These are phyloP conservation scores for Exophiala oligosperma DNA, from an alignment of 2,329 filamentous ascomycete species.

Conservation along the genomic window DNA sequence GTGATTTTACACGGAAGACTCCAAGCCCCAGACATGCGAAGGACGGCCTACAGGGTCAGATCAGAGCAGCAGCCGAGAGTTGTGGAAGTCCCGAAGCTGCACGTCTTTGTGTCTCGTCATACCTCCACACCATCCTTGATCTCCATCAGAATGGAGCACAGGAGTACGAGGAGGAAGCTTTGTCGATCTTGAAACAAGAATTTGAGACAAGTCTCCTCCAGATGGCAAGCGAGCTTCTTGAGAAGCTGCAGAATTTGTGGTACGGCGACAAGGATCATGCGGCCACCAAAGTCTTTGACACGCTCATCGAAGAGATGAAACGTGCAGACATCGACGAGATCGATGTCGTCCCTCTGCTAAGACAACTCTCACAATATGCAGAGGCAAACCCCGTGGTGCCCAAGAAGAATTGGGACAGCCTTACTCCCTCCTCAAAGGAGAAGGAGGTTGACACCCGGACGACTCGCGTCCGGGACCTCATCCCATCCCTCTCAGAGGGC, in stretches of 20 bases:
- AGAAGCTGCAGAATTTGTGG: conserved; percentile 14
- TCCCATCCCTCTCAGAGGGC: neutral
- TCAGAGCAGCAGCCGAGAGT: too few species aligned
- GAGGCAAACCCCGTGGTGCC: neutral
- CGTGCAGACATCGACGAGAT: neutral
- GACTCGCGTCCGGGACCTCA: neutral
- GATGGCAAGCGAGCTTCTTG: conserved; percentile 3
- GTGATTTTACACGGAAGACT: too few species aligned
- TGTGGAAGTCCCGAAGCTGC: neutral
- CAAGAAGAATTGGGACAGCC: neutral
- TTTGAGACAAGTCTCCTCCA: conserved; percentile 1
- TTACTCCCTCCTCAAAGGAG: neutral
- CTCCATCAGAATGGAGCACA: neutral
- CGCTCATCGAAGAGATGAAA: conserved; percentile 5
- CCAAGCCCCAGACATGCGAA: too few species aligned
- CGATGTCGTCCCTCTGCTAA: conserved; percentile 9
- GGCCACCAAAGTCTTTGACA: conserved; percentile 2
- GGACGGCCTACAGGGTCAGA: too few species aligned
- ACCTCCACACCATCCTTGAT: neutral
- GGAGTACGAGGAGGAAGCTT: neutral
- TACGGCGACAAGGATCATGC: neutral
- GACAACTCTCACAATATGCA: conserved; percentile 12
- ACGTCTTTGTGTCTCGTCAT: neutral
- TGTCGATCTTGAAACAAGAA: conserved; percentile 2
- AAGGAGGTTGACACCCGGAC: conserved; percentile 4